Conservation (phyloP, 352 stramenopile genomes). For the Globisporangium mamillatum region DNA sequence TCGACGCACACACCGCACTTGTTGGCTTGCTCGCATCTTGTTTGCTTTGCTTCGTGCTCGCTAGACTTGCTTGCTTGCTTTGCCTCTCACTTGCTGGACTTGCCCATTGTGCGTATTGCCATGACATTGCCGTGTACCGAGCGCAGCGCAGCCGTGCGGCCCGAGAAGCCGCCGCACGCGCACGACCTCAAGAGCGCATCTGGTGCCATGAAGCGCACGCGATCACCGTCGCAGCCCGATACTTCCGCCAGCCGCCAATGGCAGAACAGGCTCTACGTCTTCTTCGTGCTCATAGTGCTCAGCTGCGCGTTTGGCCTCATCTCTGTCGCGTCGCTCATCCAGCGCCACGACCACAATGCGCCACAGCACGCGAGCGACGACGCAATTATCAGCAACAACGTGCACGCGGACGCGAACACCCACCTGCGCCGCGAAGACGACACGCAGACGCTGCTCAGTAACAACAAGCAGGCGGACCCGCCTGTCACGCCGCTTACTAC, state of each 20-base stretch:
- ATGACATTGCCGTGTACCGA: slow-evolving; percentile 17
- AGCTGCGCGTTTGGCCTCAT: slow-evolving; percentile 52
- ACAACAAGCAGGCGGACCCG: background rate
- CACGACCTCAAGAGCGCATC: slow-evolving; percentile 2
- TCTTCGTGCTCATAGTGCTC: slow-evolving; percentile 49
- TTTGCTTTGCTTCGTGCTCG: background rate
- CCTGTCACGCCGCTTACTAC: background rate
- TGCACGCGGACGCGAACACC: slow-evolving; percentile 7
- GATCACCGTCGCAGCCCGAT: background rate
- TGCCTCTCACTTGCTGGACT: background rate
- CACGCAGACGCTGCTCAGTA: slow-evolving; percentile 13
- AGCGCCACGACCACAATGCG: slow-evolving; percentile 31
- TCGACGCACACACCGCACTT: background rate
- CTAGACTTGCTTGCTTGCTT: background rate
- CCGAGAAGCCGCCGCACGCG: slow-evolving; percentile 3
- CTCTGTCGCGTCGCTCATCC: slow-evolving; percentile 52
- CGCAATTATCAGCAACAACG: background rate
- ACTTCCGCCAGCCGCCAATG: background rate
- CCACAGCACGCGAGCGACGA: slow-evolving; percentile 7
- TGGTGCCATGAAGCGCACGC: background rate
- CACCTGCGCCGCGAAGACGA: slow-evolving; percentile 18
- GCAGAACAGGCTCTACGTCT: slow-evolving; percentile 19
- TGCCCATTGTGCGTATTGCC: background rate
- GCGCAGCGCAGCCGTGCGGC: slow-evolving; percentile 14
- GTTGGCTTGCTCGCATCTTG: background rate